Evolutionary conservation across 2,329 filamentous ascomycete species (phyloP).

Genomic region (Hansfordia pulvinata): DNA sequence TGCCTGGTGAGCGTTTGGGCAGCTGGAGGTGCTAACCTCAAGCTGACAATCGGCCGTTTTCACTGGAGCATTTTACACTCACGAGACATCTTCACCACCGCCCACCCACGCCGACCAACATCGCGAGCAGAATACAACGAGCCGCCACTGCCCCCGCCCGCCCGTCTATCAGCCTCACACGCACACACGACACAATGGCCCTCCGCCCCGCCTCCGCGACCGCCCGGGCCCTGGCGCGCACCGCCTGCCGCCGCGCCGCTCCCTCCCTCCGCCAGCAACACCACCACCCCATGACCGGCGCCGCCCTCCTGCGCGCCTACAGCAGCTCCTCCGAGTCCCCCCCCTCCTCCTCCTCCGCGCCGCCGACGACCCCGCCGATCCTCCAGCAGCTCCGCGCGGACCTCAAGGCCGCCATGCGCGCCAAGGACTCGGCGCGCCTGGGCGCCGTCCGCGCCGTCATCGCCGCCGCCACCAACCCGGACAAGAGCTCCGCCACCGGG

Average conservation of each 20-base stretch:
- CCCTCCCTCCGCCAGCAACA: neutral
- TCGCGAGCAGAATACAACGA: too few species aligned
- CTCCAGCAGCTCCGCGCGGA: slow-evolving; percentile 42
- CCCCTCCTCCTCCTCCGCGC: slow-evolving; percentile 20
- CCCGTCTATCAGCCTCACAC: too few species aligned
- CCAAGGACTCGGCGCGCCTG: slow-evolving; percentile 50
- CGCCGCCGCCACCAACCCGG: slow-evolving; percentile 58
- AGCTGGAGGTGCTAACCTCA: too few species aligned
- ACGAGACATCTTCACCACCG: too few species aligned
- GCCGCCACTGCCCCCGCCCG: too few species aligned
- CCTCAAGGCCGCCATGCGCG: slow-evolving; percentile 52
- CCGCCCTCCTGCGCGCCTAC: slow-evolving; percentile 1
- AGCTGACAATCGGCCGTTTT: too few species aligned
- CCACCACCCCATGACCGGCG: slow-evolving; percentile 6
- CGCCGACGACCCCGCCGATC: slow-evolving; percentile 26
- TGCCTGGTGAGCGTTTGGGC: too few species aligned
- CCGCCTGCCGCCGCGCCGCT: neutral
- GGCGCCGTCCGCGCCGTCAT: slow-evolving; percentile 56
- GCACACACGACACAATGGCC: neutral
- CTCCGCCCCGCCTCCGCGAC: neutral
- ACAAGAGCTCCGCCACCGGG: slow-evolving; percentile 60
- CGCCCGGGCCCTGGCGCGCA: neutral
- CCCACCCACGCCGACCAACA: too few species aligned
- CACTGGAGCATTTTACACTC: too few species aligned
- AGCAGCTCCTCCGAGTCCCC: slow-evolving; percentile 9